Evolutionary conservation across 2,329 filamentous ascomycete species (phyloP), one percentile per base, ranked within the genome.

Genomic region (Elsinoe fawcettii): DNA sequence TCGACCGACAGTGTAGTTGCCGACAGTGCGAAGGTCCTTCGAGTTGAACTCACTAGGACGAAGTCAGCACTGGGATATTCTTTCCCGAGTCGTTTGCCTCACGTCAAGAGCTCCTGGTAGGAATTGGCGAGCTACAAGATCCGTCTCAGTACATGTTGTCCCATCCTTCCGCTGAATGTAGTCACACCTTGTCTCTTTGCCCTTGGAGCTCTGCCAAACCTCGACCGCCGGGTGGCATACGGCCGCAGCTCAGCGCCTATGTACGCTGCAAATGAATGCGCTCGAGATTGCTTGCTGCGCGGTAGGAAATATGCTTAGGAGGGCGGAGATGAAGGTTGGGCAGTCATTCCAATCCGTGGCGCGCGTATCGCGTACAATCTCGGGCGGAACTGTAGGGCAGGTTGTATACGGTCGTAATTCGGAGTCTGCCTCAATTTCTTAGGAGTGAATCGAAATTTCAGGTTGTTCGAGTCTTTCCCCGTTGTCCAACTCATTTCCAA

Each of bases 81-180:
- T 37, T 32, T 58, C 56, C 54, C 55, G 47, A 49, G 55, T n/a
- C 55, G 43, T 44, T 51, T 49, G 56, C 75, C 87, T 75, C 84
- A 95, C 90, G 95, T 87, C 67, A 99, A 83, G 67, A 99, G 82
- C 75, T 95, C 88, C 77, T 95, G 88, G 77, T 99, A 99, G 65
- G 93, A 97, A 74, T 86, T 88, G 71, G 91, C 90, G 78, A 99
- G 91, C 91, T 96, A 73, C 70, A 23, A 34, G 32, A 30, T 12
- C 37, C 20, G 44, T 27, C 39, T 59, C 56, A 61, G 60, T 55
- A 56, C 23, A 36, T 41, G 43, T 51, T 22, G 51, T 41, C 18
- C 54, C 6, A 9, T n/a, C 8, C 18, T 55, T 3, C 25, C 16
- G 39, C 30, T 18, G 16, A 2, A 55, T 37, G 55, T 44, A 43